Conservation (phyloP, 345 rosid species). For the Gossypium thurberi region DNA sequence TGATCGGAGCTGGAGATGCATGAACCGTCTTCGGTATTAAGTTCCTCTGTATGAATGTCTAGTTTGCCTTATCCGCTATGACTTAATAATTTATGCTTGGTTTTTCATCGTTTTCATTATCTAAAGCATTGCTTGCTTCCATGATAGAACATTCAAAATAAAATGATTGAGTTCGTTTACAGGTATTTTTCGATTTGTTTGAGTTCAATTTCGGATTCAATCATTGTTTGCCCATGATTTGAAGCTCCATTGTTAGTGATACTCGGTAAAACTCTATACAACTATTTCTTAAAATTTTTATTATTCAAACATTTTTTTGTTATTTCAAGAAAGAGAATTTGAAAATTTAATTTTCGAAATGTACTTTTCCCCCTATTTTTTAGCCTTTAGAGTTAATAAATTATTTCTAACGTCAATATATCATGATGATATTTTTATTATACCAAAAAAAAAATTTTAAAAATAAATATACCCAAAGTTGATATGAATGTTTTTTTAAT, state of each 20-base stretch:
- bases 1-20: slow-evolving; percentile 56
- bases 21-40: slow-evolving; percentile 19
- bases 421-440: too few species aligned
- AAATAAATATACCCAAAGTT: too few species aligned
- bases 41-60: not conserved
- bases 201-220: not conserved
- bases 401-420: too few species aligned
- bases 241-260: not conserved
- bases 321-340: too few species aligned
- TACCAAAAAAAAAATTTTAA: too few species aligned
- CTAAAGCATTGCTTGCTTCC: not conserved
- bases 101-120: not conserved
- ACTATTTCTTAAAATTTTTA: too few species aligned
- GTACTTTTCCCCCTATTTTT: too few species aligned
- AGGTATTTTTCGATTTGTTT: not conserved
- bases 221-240: not conserved
- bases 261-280: too few species aligned
- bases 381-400: too few species aligned
- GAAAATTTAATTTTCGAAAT: too few species aligned
- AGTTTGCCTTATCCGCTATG: slow-evolving; percentile 5
- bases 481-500: too few species aligned
- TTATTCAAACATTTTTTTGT: too few species aligned
- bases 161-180: not conserved
- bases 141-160: not conserved
- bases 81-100: not conserved